These are phyloP conservation scores for Penicillium occitanis DNA, from an alignment of 2,329 filamentous ascomycete species.

Conservation along the genomic window DNA sequence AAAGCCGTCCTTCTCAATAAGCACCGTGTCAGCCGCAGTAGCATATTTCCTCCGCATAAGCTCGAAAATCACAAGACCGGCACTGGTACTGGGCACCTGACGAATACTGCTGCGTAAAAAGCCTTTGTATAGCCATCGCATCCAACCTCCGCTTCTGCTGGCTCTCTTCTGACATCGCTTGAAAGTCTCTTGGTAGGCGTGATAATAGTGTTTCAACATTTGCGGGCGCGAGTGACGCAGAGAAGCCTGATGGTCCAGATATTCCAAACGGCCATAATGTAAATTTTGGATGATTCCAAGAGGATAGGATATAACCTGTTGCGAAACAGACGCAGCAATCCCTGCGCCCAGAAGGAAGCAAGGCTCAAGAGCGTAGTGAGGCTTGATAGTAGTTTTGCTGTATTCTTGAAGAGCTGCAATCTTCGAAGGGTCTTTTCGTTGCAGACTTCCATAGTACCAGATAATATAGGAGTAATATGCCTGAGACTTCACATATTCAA, in stretches of 20 bases:
- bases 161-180: constrained; percentile 55
- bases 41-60: constrained; percentile 62
- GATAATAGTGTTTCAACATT: constrained; percentile 57
- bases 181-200: constrained; percentile 61
- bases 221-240: constrained; percentile 42
- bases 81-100: constrained; percentile 64
- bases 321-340: constrained; percentile 57
- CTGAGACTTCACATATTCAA: constrained; percentile 64
- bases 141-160: constrained; percentile 54
- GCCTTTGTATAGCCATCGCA: constrained; percentile 57
- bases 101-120: constrained; percentile 58
- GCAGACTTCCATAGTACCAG: constrained; percentile 55
- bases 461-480: constrained; percentile 61
- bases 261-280: constrained; percentile 60
- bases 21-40: constrained; percentile 52
- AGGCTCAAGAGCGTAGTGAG: constrained; percentile 64
- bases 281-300: constrained; percentile 59
- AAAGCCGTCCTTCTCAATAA: constrained; percentile 60
- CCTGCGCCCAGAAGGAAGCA: constrained; percentile 61
- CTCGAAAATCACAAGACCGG: constrained; percentile 65
- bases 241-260: constrained; percentile 56
- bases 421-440: constrained; percentile 23
- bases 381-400: constrained; percentile 49
- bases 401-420: constrained; percentile 12
- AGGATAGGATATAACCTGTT: constrained; percentile 61